Evolutionary conservation across 2,329 filamentous ascomycete genomes (phyloP).

Genomic region (Myriosclerotinia curreyana): DNA sequence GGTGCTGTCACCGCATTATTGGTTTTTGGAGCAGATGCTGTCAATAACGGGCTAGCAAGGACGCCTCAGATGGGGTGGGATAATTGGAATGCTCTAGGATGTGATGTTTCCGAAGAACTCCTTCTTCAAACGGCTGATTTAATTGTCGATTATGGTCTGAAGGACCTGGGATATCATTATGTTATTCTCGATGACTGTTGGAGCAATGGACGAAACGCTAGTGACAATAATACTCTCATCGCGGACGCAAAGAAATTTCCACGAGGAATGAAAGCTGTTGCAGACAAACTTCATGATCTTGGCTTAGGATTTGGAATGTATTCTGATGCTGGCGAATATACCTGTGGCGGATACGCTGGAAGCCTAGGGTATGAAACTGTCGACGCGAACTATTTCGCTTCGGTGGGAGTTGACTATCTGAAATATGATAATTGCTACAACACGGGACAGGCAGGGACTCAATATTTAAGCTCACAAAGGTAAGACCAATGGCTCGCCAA

Average conservation of each 20-base stretch:
- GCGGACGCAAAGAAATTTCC: slow-evolving; percentile 46
- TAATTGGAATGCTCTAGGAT: slow-evolving; percentile 52
- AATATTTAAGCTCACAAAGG: slow-evolving; percentile 43
- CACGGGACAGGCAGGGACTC: slow-evolving; percentile 49
- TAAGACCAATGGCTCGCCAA: slow-evolving; percentile 12
- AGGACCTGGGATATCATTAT: slow-evolving; percentile 55
- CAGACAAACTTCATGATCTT: slow-evolving; percentile 47
- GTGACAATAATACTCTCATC: slow-evolving; percentile 44
- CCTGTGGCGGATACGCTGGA: slow-evolving; percentile 44
- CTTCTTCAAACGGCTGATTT: slow-evolving; percentile 48
- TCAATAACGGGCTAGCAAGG: slow-evolving; percentile 44
- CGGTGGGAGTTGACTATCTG: slow-evolving; percentile 52
- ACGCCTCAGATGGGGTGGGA: slow-evolving; percentile 46
- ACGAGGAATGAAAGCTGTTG: slow-evolving; percentile 47
- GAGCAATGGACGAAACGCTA: slow-evolving; percentile 45
- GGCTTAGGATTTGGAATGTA: slow-evolving; percentile 55
- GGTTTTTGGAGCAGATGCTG: slow-evolving; percentile 29
- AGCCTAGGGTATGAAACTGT: slow-evolving; percentile 50
- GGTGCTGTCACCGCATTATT: slow-evolving; percentile 24
- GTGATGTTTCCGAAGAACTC: slow-evolving; percentile 50
- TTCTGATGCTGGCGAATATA: slow-evolving; percentile 46
- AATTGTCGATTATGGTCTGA: slow-evolving; percentile 49
- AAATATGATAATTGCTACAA: slow-evolving; percentile 59
- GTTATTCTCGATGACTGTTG: slow-evolving; percentile 56
- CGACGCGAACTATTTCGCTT: slow-evolving; percentile 52